Conservation (phyloP, 2,329 filamentous ascomycete species). For the Xylaria sp. region DNA sequence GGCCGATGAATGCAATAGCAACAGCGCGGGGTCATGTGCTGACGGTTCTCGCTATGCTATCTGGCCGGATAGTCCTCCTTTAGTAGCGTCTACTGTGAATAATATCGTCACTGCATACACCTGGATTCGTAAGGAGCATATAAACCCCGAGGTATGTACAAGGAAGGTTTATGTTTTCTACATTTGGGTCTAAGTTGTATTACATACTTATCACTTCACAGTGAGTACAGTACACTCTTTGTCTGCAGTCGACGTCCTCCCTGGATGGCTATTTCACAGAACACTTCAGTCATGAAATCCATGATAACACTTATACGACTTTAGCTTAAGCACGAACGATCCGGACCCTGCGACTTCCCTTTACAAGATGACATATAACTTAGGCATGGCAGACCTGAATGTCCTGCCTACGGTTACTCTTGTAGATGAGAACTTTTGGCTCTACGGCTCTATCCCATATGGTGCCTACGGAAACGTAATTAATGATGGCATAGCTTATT, state of each 20-base stretch:
- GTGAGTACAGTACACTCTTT: constrained; percentile 23
- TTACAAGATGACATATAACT: constrained; percentile 41
- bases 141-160: constrained; percentile 33
- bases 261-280: background rate
- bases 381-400: constrained; percentile 30
- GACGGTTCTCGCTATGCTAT: constrained; percentile 41
- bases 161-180: background rate
- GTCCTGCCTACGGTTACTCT: constrained; percentile 40
- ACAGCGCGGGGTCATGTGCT: constrained; percentile 33
- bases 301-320: constrained; percentile 18
- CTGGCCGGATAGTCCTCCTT: constrained; percentile 45
- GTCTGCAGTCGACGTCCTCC: background rate
- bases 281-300: background rate
- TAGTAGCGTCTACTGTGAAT: constrained; percentile 36
- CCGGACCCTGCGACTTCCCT: constrained; percentile 42
- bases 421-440: constrained; percentile 43
- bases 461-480: constrained; percentile 43
- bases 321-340: constrained; percentile 34
- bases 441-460: constrained; percentile 38
- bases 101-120: constrained; percentile 40
- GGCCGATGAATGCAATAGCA: constrained; percentile 21
- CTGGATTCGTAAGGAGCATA: constrained; percentile 43
- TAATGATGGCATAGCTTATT: constrained; percentile 38
- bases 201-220: constrained; percentile 19
- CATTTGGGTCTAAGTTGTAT: background rate